Conservation (phyloP, 2,329 filamentous ascomycete species). For the Curvularia hawaiiensis region DNA sequence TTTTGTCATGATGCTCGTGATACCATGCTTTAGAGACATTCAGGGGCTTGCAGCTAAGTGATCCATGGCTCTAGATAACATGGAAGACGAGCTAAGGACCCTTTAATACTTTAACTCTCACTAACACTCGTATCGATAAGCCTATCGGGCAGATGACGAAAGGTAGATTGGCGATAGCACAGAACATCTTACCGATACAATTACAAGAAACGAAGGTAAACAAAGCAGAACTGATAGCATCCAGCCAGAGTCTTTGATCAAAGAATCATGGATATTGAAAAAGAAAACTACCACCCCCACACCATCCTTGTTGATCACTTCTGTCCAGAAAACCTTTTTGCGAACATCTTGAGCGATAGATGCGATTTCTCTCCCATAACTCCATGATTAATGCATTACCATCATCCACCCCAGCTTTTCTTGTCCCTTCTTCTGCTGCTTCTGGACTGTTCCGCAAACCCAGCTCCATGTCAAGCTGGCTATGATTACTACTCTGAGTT, state of each 20-base stretch:
- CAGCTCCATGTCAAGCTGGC: background rate
- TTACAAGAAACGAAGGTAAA: background rate
- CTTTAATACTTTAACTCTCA: background rate
- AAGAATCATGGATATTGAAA: background rate
- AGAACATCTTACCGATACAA: background rate
- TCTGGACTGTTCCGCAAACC: background rate
- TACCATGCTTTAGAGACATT: background rate
- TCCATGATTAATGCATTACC: constrained; percentile 7
- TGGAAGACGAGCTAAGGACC: background rate
- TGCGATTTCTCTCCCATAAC: background rate
- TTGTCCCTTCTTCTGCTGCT: background rate
- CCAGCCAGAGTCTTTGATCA: background rate
- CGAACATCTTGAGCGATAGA: background rate
- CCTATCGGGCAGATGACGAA: background rate
- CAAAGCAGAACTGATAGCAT: background rate
- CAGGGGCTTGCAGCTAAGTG: background rate
- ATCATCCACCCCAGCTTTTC: background rate
- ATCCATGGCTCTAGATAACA: background rate
- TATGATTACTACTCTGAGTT: background rate
- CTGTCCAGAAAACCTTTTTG: background rate
- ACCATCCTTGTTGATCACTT: constrained; percentile 1
- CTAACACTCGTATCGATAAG: background rate
- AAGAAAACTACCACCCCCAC: background rate
- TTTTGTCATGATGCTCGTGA: background rate
- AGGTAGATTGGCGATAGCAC: background rate